Conservation (phyloP, 768 basidiomycete species). For the Termitomyces sp. region DNA sequence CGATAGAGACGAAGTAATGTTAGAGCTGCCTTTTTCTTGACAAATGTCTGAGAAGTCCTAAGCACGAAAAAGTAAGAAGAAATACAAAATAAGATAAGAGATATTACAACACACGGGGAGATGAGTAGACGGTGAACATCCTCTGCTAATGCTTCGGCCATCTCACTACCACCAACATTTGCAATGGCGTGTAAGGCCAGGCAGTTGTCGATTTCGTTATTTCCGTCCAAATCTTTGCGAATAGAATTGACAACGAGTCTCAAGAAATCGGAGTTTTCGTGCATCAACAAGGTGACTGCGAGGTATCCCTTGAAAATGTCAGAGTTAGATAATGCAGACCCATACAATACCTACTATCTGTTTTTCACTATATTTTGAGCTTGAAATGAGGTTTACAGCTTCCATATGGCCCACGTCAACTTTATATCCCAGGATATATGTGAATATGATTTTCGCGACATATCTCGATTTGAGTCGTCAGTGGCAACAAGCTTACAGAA, state of each 20-base stretch:
- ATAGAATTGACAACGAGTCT: conserved; percentile 97
- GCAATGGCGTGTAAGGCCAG: conserved; percentile 97
- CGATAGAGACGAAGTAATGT: conserved; percentile 90
- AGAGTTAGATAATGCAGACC: conserved; percentile 8
- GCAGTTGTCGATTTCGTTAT: conserved; percentile 93
- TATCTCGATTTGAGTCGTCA: conserved; percentile 49
- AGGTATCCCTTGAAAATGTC: conserved; percentile 75
- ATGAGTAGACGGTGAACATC: conserved; percentile 94
- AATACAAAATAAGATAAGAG: not conserved
- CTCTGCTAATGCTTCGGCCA: conserved; percentile 92
- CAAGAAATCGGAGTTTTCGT: conserved; percentile 97
- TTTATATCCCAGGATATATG: conserved; percentile 98
- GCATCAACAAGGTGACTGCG: conserved; percentile 94
- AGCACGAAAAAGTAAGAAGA: conserved; percentile 10
- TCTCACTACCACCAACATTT: conserved; percentile 95
- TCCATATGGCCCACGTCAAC: conserved; percentile 99
- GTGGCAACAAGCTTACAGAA: not conserved
- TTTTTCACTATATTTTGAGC: conserved; percentile 95
- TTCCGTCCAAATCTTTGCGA: conserved; percentile 92
- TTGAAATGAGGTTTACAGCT: conserved; percentile 95
- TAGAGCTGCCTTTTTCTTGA: conserved; percentile 97
- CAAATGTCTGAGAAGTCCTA: conserved; percentile 92
- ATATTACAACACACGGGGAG: conserved; percentile 62
- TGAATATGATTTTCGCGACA: conserved; percentile 98
- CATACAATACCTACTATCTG: conserved; percentile 73